Conservation (phyloP, 2,329 filamentous ascomycete species). For the Pezicula radicicola region DNA sequence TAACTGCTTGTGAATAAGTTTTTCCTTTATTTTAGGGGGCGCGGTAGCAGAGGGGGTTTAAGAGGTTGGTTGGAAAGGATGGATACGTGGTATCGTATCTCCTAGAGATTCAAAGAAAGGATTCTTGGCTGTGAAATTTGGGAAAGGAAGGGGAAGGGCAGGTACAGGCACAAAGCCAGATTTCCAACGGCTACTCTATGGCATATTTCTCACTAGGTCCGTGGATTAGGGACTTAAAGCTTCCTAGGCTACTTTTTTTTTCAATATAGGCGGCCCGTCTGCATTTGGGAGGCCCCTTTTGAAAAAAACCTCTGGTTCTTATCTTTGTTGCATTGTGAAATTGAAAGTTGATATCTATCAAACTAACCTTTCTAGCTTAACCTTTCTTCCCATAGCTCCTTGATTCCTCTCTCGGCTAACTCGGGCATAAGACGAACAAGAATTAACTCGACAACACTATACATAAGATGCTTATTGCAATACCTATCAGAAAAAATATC, state of each 20-base stretch:
- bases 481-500: slow-evolving; percentile 78
- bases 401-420: slow-evolving; percentile 66
- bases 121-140: neutral
- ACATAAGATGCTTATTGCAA: slow-evolving; percentile 90
- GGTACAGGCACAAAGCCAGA: neutral
- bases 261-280: slow-evolving; percentile 22
- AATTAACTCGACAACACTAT: slow-evolving; percentile 75
- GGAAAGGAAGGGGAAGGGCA: neutral
- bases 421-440: slow-evolving; percentile 85
- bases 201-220: neutral
- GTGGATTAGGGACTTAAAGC: neutral
- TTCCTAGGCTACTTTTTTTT: slow-evolving; percentile 4
- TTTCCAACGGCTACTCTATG: neutral
- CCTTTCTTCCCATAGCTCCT: slow-evolving; percentile 72
- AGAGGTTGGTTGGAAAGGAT: slow-evolving; percentile 1
- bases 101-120: slow-evolving; percentile 6
- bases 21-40: neutral
- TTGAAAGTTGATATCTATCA: too few species aligned
- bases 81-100: slow-evolving; percentile 5
- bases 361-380: slow-evolving; percentile 37
- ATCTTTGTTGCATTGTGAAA: neutral
- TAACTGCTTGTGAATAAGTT: neutral
- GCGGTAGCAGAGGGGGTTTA: neutral
- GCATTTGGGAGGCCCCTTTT: slow-evolving; percentile 26
- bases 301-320: slow-evolving; percentile 6